These are phyloP conservation scores for Miscanthus lutarioriparius DNA, from an alignment of 176 grass and related monocot genomes.

Conservation along the genomic window DNA sequence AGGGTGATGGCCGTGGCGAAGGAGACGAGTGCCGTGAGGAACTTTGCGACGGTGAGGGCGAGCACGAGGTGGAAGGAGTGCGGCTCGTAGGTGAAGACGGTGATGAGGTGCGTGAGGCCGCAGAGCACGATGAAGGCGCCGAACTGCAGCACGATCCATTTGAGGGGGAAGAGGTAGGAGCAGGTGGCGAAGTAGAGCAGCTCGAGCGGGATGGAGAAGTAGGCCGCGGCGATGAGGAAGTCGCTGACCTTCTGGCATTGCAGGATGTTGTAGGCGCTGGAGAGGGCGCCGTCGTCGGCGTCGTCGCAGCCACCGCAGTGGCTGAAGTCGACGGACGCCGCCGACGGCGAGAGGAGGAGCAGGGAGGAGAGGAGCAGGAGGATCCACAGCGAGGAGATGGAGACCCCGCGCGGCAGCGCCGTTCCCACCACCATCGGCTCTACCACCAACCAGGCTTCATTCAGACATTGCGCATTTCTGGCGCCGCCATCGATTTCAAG, in stretches of 20 bases:
- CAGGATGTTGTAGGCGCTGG: slow-evolving; percentile 56
- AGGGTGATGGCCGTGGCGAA: slow-evolving; percentile 68
- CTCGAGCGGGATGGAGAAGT: slow-evolving; percentile 91
- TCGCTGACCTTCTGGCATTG: slow-evolving; percentile 80
- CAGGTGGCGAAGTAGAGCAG: slow-evolving; percentile 78
- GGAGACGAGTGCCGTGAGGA: slow-evolving; percentile 75
- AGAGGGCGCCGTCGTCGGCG: slow-evolving; percentile 33
- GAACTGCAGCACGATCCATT: slow-evolving; percentile 83
- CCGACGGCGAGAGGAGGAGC: slow-evolving; percentile 4
- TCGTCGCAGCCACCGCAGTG: slow-evolving; percentile 52
- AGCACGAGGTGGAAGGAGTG: slow-evolving; percentile 74
- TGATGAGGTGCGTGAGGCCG: slow-evolving; percentile 69
- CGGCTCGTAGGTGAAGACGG: slow-evolving; percentile 64
- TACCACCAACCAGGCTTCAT: slow-evolving; percentile 45
- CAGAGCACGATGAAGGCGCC: slow-evolving; percentile 82
- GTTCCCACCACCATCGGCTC: slow-evolving; percentile 59
- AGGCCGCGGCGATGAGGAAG: slow-evolving; percentile 73
- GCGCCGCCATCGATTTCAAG: neutral
- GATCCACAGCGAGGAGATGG: slow-evolving; percentile 14
- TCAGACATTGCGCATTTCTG: slow-evolving; percentile 20
- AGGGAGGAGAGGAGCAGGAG: slow-evolving; percentile 43
- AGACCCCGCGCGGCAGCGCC: slow-evolving; percentile 3
- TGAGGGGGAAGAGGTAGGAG: slow-evolving; percentile 72
- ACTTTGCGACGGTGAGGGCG: slow-evolving; percentile 73
- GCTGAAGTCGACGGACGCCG: slow-evolving; percentile 40